These are phyloP conservation scores for Fraxinus cuspidata DNA, from an alignment of 257 asterid species.

Conservation along the genomic window DNA sequence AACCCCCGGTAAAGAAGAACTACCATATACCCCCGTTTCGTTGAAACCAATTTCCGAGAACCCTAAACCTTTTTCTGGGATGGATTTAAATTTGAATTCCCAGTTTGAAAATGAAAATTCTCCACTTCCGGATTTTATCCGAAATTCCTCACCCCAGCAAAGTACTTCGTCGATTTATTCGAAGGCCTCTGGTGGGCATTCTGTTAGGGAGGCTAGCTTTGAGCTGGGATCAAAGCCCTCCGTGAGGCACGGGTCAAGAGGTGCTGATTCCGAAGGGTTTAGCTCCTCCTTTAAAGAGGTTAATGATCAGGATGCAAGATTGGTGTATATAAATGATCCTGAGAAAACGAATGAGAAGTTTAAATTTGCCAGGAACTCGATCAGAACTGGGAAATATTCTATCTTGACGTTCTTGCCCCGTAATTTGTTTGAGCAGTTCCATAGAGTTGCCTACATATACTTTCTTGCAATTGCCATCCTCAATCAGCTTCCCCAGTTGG, in stretches of 20 bases:
- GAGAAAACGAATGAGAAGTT: conserved; percentile 62
- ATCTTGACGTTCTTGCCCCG: conserved; percentile 83
- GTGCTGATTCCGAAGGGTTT: conserved; percentile 73
- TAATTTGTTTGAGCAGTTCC: conserved; percentile 94
- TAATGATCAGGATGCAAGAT: conserved; percentile 82
- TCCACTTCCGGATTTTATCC: conserved; percentile 32
- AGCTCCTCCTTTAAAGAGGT: conserved; percentile 79
- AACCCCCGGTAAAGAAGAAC: conserved; percentile 34
- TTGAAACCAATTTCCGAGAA: conserved; percentile 27
- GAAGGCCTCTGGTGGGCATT: conserved; percentile 53
- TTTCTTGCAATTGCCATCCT: conserved; percentile 90
- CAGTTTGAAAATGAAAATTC: conserved; percentile 43
- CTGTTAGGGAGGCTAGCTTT: conserved; percentile 65
- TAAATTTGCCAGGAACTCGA: conserved; percentile 71
- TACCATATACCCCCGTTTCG: conserved; percentile 38
- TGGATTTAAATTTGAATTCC: conserved; percentile 49
- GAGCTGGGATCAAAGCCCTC: conserved; percentile 53
- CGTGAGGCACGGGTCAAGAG: conserved; percentile 70
- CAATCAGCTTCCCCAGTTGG: conserved; percentile 96
- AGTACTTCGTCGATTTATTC: conserved; percentile 59
- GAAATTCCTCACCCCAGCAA: conserved; percentile 50
- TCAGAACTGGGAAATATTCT: conserved; percentile 75
- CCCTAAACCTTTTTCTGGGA: conserved; percentile 34
- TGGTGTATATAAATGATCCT: conserved; percentile 73
- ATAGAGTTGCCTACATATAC: conserved; percentile 88